Conservation (phyloP, 139 green algal species). For the Deuterostichococcus epilithicus region DNA sequence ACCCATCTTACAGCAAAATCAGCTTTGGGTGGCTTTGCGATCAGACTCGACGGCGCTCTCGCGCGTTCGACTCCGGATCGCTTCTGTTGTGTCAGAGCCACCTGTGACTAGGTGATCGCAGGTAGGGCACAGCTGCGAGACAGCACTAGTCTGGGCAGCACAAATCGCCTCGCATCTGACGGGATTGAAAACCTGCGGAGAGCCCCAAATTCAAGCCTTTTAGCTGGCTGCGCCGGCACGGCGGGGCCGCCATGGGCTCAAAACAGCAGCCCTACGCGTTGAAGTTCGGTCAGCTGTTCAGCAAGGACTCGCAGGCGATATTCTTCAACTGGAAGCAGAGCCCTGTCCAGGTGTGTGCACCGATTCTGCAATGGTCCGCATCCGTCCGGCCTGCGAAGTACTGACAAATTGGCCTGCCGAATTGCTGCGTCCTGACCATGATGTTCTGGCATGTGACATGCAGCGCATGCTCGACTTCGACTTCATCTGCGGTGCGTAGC, state of each 20-base stretch:
- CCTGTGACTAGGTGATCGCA: background rate
- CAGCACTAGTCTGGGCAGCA: background rate
- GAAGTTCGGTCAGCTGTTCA: slow-evolving; percentile 66
- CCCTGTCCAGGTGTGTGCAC: slow-evolving; percentile 16
- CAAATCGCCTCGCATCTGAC: background rate
- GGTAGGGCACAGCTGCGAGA: background rate
- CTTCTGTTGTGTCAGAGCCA: background rate
- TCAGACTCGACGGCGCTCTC: background rate
- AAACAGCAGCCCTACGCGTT: background rate
- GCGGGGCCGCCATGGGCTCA: background rate
- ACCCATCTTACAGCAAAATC: background rate
- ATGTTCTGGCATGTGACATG: slow-evolving; percentile 33
- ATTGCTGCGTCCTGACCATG: slow-evolving; percentile 5
- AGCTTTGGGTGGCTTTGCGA: background rate
- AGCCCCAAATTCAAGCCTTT: background rate
- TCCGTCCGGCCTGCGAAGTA: too few species aligned
- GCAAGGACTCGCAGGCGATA: slow-evolving; percentile 74
- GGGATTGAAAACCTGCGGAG: background rate
- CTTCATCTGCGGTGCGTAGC: slow-evolving; percentile 74
- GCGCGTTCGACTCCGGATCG: background rate
- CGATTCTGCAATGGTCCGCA: too few species aligned
- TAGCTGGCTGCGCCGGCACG: background rate
- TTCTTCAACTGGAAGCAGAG: slow-evolving; percentile 91
- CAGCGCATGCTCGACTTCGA: slow-evolving; percentile 98
- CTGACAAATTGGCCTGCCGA: too few species aligned